phyloP scores from a whole-genome alignment of 345 rosid genomes.

The Luvunga scandens region DNA sequence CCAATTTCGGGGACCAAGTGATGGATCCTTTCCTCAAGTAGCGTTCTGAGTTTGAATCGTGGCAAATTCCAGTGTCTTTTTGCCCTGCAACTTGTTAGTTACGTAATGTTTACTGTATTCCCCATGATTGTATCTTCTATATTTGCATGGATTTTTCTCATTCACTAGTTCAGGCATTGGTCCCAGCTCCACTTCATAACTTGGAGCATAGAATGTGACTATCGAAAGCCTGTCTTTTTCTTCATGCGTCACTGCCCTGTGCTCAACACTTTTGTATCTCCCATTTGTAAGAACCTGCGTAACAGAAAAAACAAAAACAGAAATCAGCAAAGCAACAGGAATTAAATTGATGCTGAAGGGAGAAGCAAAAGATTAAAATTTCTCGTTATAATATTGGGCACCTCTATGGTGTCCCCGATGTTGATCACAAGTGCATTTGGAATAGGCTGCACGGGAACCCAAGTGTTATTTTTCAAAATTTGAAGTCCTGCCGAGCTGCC shows the following conservation, averaged over 20 bases:
- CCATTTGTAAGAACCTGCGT: constrained; percentile 87
- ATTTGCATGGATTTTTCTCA: constrained; percentile 77
- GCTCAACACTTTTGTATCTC: constrained; percentile 93
- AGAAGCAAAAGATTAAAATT: not conserved
- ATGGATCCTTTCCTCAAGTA: constrained; percentile 1
- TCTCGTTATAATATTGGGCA: constrained; percentile 16
- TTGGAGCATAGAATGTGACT: constrained; percentile 92
- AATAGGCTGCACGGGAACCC: constrained; percentile 66
- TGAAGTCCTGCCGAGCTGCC: constrained; percentile 75
- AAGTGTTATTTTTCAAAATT: constrained; percentile 64
- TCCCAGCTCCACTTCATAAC: constrained; percentile 79
- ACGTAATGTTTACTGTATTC: constrained; percentile 86
- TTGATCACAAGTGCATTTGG: constrained; percentile 78
- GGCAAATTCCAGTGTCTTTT: constrained; percentile 84
- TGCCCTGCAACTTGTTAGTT: constrained; percentile 82
- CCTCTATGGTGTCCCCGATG: constrained; percentile 89
- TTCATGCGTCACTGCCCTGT: constrained; percentile 76
- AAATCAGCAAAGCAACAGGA: not conserved
- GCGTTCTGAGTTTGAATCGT: constrained; percentile 38
- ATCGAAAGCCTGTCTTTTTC: constrained; percentile 84
- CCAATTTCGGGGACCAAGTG: not conserved
- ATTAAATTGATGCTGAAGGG: not conserved
- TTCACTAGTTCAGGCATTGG: constrained; percentile 75
- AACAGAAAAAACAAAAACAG: not conserved
- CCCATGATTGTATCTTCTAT: constrained; percentile 83